Base-by-base conservation (phyloP, 768 basidiomycete genomes). In the Suillus lakei region DNA sequence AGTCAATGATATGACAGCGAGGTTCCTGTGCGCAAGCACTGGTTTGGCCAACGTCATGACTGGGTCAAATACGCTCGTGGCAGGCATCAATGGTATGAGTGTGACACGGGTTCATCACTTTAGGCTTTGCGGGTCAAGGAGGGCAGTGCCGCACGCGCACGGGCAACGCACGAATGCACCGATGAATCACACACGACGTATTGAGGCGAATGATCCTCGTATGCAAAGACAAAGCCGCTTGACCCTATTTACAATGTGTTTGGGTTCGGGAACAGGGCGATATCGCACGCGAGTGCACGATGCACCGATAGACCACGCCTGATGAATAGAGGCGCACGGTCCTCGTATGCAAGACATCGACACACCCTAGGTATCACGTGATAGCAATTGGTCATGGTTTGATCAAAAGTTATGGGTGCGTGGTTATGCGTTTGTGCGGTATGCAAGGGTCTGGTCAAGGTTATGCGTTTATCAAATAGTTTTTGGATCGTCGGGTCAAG, bases 171-270 rank as follows among this genome's bases (percentile, higher is more conserved):
- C 63, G n/a, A 32, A 28, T 61, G 56, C 60, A 56, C 58, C 63
- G 63, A 64, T 48, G 48, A 18, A 64, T 26, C 41, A 28, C 26
- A 6, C 60, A 41, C n/a, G 6, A 61, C 21, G 15, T 8, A 34
- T 38, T 38, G 62, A n/a, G 16, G 38, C 21, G 15, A 43, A 38
- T 7, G 23, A 60, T 64, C 58, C 63, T 64, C 63, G 63, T 64
- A 18, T 56, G 9, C 63, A 44, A n/a, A 58, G 18, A 44, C 58
- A 64, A 34, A 61, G 63, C 39, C 63, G 15, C 63, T 64, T 58
- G 53, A 46, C 44, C 44, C 44, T 46, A 12, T 23, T 13, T 46
- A 46, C n/a, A 46, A 46, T 46, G 32, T 6, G 23, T 46, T 46
- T 46, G 44, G 44, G 23, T 46, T 46, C 44, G n/a, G 44, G 44